phyloP scores from a whole-genome alignment of 2,329 filamentous ascomycete genomes.

The Pestalotiopsis sp. region DNA sequence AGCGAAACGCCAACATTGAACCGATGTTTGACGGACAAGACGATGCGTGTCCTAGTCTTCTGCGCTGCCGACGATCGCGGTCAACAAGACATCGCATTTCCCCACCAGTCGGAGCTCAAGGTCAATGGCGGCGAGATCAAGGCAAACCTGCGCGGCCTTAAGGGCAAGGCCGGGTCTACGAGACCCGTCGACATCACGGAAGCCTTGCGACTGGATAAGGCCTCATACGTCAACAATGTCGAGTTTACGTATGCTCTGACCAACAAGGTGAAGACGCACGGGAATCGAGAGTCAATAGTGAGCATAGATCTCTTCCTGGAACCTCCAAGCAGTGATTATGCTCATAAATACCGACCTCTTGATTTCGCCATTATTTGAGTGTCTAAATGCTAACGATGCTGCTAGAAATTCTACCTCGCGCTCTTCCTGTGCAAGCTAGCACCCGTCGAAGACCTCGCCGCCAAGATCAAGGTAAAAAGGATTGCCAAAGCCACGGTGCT shows the following conservation, averaged over 20 bases:
- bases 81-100: constrained; percentile 81
- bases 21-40: constrained; percentile 61
- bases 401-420: constrained; percentile 72
- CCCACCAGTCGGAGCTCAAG: constrained; percentile 89
- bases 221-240: constrained; percentile 74
- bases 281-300: constrained; percentile 26
- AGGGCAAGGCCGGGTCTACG: constrained; percentile 95
- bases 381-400: constrained; percentile 3
- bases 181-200: constrained; percentile 89
- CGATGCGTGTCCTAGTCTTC: constrained; percentile 78
- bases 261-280: constrained; percentile 66
- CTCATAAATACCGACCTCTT: constrained; percentile 8
- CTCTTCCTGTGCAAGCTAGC: constrained; percentile 77
- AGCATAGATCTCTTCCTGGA: constrained; percentile 23
- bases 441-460: constrained; percentile 72
- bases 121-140: constrained; percentile 88
- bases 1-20: constrained; percentile 56
- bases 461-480: constrained; percentile 66
- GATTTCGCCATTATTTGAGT: not conserved
- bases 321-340: constrained; percentile 19
- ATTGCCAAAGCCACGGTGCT: constrained; percentile 83
- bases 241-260: constrained; percentile 93
- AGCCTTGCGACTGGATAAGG: constrained; percentile 68
- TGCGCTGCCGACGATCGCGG: constrained; percentile 70
- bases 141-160: constrained; percentile 90